Evolutionary conservation across 306 rosid species (phyloP).

Genomic region (Cucurbita ficifolia): DNA sequence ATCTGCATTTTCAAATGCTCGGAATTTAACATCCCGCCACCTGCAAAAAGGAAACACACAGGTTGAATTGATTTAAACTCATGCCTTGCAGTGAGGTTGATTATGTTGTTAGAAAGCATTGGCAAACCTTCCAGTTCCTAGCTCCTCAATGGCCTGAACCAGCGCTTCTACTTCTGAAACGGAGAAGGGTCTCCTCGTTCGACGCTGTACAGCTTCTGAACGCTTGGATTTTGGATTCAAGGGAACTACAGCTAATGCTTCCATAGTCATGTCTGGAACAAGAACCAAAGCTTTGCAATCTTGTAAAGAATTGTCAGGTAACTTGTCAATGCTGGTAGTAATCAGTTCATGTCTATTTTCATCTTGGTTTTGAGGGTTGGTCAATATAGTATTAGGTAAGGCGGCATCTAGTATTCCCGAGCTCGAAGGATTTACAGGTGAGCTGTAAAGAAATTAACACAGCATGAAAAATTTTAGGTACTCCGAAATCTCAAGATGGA

Average conservation of each 20-base stretch:
- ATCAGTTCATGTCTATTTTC: constrained; percentile 31
- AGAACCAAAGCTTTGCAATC: constrained; percentile 48
- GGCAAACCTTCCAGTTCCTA: constrained; percentile 88
- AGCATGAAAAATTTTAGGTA: no score
- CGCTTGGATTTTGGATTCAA: constrained; percentile 44
- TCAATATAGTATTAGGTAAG: constrained; percentile 26
- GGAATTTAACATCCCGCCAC: constrained; percentile 95
- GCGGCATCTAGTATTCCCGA: constrained; percentile 24
- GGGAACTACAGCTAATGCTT: constrained; percentile 53
- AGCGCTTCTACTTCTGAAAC: constrained; percentile 89
- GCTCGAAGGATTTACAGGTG: constrained; percentile 33
- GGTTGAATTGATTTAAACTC: constrained; percentile 4
- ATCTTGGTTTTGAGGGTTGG: constrained; percentile 22
- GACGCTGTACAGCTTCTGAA: constrained; percentile 74
- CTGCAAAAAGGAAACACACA: constrained; percentile 22
- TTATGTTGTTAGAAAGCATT: not conserved
- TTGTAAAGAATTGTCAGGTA: constrained; percentile 24
- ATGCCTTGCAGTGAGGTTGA: not conserved
- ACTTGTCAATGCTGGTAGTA: constrained; percentile 33
- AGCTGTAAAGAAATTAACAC: constrained; percentile 29
- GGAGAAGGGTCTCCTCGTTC: constrained; percentile 86
- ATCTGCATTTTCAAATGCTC: constrained; percentile 75
- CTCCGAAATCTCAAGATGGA: not conserved
- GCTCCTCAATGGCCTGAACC: constrained; percentile 83
- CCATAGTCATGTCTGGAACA: constrained; percentile 36